A percentile compares a stretch with the other conserved stretches of the same genome.
Evolutionary conservation across 768 basidiomycete genomes (phyloP).

Genomic region (Rickenella mellea): DNA sequence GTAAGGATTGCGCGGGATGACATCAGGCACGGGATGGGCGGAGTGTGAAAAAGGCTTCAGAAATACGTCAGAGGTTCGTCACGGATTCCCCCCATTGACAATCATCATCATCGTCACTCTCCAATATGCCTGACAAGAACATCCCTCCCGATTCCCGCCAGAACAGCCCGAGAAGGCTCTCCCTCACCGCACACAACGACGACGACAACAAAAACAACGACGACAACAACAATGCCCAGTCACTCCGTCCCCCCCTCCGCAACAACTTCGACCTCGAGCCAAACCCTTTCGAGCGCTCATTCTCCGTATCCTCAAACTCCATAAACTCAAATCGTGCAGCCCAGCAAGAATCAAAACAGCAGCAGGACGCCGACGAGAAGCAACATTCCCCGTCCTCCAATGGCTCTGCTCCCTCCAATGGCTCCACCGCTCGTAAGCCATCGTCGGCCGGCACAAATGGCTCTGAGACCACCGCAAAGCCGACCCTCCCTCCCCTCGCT

Average conservation of each 20-base stretch:
- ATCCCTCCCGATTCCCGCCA: not conserved
- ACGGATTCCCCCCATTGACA: not conserved
- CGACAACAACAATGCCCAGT: slow-evolving; percentile 8
- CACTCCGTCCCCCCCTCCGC: slow-evolving; percentile 35
- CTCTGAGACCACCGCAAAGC: slow-evolving; percentile 48
- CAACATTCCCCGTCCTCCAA: slow-evolving; percentile 20
- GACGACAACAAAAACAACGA: not conserved
- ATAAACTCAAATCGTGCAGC: slow-evolving; percentile 9
- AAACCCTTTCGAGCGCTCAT: slow-evolving; percentile 94
- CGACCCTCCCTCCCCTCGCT: slow-evolving; percentile 74
- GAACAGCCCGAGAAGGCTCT: not conserved
- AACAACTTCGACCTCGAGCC: slow-evolving; percentile 73
- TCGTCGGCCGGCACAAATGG: slow-evolving; percentile 15
- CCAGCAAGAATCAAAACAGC: slow-evolving; percentile 14
- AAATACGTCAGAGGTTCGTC: slow-evolving; percentile 2
- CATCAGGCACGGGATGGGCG: not conserved
- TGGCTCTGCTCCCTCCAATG: slow-evolving; percentile 17
- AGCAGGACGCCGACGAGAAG: not conserved
- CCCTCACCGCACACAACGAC: not conserved
- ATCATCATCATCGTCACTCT: not conserved
- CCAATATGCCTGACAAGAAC: slow-evolving; percentile 1
- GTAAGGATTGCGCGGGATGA: not conserved
- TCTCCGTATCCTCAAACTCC: slow-evolving; percentile 41
- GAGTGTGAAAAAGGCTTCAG: not conserved
- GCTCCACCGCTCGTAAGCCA: slow-evolving; percentile 13